Conservation (phyloP, 139 green algal genomes). For the Gonium pectorale region DNA sequence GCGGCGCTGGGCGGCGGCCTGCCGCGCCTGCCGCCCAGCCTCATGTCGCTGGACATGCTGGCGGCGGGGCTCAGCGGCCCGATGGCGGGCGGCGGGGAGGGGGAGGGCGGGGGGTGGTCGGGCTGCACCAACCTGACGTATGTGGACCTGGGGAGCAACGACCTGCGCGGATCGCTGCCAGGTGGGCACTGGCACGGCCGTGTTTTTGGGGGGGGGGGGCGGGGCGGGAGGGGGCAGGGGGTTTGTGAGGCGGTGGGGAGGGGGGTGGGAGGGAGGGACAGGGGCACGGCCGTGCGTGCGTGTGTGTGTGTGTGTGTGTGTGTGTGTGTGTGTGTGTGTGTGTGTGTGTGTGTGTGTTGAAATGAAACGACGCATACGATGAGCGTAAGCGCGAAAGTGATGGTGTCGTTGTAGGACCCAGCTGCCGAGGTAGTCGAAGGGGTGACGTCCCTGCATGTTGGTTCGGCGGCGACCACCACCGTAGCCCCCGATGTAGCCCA, state of each 20-base stretch:
- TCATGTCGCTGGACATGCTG: background rate
- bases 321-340: background rate
- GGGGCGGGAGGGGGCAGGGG: too few relatives aligned
- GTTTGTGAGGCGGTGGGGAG: too few relatives aligned
- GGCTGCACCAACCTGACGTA: background rate
- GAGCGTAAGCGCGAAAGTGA: too few relatives aligned
- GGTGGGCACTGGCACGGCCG: too few relatives aligned
- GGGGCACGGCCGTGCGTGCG: background rate
- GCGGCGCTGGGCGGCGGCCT: slow-evolving; percentile 13
- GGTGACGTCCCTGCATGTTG: too few relatives aligned
- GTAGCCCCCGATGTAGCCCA: too few relatives aligned
- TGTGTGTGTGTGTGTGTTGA: background rate
- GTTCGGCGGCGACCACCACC: too few relatives aligned
- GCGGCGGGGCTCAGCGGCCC: background rate
- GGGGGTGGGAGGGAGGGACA: background rate
- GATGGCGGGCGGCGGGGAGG: too few relatives aligned
- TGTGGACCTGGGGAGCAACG: background rate
- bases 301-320: background rate
- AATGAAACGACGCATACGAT: too few relatives aligned
- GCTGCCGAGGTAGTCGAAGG: too few relatives aligned
- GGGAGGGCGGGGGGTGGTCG: background rate
- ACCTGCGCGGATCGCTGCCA: background rate
- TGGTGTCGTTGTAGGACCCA: too few relatives aligned
- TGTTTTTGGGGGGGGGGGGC: too few relatives aligned
- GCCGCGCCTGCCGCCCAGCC: background rate